Percentiles rank a stretch among this genome's conserved stretches.
These are phyloP conservation scores for Cubamyces lactineus DNA, from an alignment of 768 basidiomycete species.

Conservation along the genomic window DNA sequence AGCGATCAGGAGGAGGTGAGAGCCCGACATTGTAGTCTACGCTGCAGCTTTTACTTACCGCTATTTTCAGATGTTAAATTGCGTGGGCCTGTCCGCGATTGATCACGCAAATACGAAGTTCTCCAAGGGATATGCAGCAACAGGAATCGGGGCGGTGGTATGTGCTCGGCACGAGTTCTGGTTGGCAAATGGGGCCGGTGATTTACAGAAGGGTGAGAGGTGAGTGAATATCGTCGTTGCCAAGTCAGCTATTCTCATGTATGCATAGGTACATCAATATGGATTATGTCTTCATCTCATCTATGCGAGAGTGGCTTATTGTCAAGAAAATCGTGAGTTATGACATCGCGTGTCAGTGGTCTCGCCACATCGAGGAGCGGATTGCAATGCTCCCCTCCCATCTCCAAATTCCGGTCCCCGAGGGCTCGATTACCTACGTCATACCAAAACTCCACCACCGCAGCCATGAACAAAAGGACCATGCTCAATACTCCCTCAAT, in stretches of 20 bases:
- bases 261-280: neutral
- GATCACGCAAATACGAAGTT: constrained; percentile 1
- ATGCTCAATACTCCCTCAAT: constrained; percentile 36
- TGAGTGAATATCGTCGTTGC: neutral
- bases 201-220: constrained; percentile 33
- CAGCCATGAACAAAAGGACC: constrained; percentile 31
- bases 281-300: neutral
- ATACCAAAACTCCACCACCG: constrained; percentile 40
- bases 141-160: constrained; percentile 23
- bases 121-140: constrained; percentile 9
- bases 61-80: neutral
- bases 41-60: no score
- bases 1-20: constrained; percentile 29
- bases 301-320: neutral
- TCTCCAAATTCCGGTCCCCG: neutral
- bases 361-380: constrained; percentile 27
- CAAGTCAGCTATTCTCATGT: neutral
- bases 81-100: neutral
- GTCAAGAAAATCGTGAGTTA: neutral
- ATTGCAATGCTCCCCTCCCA: constrained; percentile 16
- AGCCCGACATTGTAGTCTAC: no score
- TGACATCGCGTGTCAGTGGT: constrained; percentile 34
- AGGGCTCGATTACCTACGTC: constrained; percentile 8
- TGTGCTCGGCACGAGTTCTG: constrained; percentile 31
- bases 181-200: constrained; percentile 26